Base-by-base conservation (phyloP, 2,329 filamentous ascomycete genomes). In the Pseudogymnoascus sp. region DNA sequence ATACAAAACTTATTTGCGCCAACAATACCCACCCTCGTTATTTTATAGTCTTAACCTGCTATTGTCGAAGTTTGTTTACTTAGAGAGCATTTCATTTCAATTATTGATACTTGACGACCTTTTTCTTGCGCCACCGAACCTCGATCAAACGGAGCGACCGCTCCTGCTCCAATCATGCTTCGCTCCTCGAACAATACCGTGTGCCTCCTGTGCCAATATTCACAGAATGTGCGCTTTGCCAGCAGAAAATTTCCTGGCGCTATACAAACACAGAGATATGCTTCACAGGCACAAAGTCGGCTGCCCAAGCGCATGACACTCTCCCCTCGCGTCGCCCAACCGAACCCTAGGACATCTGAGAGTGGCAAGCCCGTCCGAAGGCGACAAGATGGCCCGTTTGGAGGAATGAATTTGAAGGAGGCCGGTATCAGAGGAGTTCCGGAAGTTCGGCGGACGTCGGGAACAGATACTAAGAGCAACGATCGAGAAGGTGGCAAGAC, bases 331-430 rank as follows among this genome's bases (percentile, higher is more conserved):
- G 78, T 80, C 62, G 73, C 72, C 7, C 73, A 74, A 64, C 28
- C 70, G 56, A 56, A 42, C 59, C 62, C 65, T 50, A 59, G 67
- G 42, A 66, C 69, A 62, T 64, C 59, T 18, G 59, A 60, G 38
- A 42, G 38, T 42, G 73, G 73, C 42, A 75, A 73, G 65, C 76
- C 77, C 2, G 66, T 72, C 7, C 73, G 74, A 46, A 75, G 77
- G 63, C 76, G 77, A 59, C 74, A 75, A 62, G 77, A 79, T 66
- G 81, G 81, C 4, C 84, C 84, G 2, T 87, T 84, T 70, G 81
- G 79, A 16, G 82, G 78, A 7, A 85, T 86, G 83, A 87, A 87
- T 66, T 74, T 79, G 68, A 84, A 75, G 8, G 73, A 77, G 38
- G 79, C 79, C 11, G 75, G 75, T 10, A 76, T 82, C 66, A 73